Evolutionary conservation across 1,139 yeast species (phyloP).

Genomic region (Komagataea norvegica): DNA sequence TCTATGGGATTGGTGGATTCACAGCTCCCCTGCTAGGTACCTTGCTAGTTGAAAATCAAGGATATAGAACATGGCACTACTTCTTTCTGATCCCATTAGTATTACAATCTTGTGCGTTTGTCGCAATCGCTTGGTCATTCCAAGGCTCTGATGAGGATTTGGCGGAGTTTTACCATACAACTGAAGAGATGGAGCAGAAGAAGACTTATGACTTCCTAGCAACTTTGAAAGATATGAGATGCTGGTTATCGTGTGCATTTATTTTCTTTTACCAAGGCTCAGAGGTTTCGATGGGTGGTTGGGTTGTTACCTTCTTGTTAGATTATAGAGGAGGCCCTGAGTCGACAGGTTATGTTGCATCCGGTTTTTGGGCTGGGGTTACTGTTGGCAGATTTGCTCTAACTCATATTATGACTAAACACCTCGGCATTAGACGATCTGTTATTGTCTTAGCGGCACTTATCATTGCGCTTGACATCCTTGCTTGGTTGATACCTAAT

Average conservation of each 20-base stretch:
- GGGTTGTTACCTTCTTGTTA: constrained; percentile 62
- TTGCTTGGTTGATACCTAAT: constrained; percentile 45
- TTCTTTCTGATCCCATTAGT: constrained; percentile 48
- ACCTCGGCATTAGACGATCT: constrained; percentile 45
- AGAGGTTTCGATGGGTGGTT: constrained; percentile 66
- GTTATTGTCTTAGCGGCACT: constrained; percentile 34
- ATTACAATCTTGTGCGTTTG: constrained; percentile 31
- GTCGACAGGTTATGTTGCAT: constrained; percentile 54
- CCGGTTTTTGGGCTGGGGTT: constrained; percentile 71
- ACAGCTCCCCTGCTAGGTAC: constrained; percentile 57
- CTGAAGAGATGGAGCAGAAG: constrained; percentile 9
- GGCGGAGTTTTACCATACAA: constrained; percentile 22
- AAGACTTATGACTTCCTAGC: constrained; percentile 23
- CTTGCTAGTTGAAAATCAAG: constrained; percentile 31
- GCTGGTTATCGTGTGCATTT: constrained; percentile 53
- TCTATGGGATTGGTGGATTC: constrained; percentile 62
- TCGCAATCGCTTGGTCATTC: constrained; percentile 36
- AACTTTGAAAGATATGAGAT: constrained; percentile 39
- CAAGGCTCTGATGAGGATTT: constrained; percentile 41
- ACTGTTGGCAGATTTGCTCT: constrained; percentile 52
- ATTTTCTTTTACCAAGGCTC: constrained; percentile 63
- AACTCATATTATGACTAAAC: constrained; percentile 29
- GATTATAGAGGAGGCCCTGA: constrained; percentile 48
- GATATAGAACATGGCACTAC: constrained; percentile 48
- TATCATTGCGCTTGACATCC: constrained; percentile 36